A percentile compares a stretch with the other conserved stretches of the same genome.
Conservation (phyloP, 768 basidiomycete species). For the Sporobolomyces roseus region DNA sequence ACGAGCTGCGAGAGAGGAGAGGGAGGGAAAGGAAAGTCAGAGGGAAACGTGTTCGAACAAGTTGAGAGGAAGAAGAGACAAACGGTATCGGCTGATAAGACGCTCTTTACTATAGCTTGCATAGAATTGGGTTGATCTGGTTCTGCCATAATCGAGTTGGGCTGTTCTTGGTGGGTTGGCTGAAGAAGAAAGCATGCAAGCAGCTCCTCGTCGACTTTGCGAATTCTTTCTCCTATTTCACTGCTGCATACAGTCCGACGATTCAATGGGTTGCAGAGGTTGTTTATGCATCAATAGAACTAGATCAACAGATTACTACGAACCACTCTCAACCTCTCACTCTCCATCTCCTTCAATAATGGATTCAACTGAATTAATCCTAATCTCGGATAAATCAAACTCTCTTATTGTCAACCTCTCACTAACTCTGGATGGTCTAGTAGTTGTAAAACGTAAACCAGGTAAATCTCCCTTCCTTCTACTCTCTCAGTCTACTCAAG, state of each 20-base stretch:
- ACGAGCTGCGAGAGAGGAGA: conserved; percentile 27
- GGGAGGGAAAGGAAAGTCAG: neutral
- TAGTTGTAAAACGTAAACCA: neutral
- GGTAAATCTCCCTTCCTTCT: neutral
- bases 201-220: neutral
- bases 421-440: neutral
- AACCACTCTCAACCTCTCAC: neutral
- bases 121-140: neutral
- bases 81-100: conserved; percentile 39
- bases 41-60: neutral
- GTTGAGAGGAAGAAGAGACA: neutral
- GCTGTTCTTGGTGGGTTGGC: neutral
- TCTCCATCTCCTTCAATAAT: neutral
- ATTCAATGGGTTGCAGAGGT: conserved; percentile 8
- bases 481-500: neutral
- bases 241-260: neutral
- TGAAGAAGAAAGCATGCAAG: neutral
- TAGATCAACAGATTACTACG: neutral
- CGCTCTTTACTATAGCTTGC: conserved; percentile 34
- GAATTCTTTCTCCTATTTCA: neutral
- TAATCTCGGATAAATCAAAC: neutral
- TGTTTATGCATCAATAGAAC: neutral
- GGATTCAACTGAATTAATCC: neutral
- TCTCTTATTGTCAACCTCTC: conserved; percentile 4
- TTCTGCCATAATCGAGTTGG: neutral